These are phyloP conservation scores for Trichoderma oligosporum DNA, from an alignment of 2,329 filamentous ascomycete species.

Conservation along the genomic window DNA sequence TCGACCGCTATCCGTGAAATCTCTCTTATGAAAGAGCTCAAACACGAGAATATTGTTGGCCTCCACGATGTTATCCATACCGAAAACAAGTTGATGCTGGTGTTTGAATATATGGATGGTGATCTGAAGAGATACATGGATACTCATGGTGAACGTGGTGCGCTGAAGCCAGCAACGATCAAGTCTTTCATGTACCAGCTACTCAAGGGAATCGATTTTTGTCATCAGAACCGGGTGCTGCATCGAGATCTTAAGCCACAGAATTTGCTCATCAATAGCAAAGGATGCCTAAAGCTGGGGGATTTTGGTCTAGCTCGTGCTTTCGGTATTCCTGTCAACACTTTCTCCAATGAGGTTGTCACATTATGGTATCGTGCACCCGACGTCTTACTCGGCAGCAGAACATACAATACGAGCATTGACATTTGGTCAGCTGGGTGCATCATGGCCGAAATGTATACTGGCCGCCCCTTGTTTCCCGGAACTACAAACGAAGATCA, in stretches of 20 bases:
- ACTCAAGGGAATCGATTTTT: conserved; percentile 92
- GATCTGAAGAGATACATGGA: conserved; percentile 99
- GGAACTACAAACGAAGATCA: conserved; percentile 99
- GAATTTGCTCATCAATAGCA: conserved; percentile 91
- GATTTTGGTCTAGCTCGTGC: conserved; percentile 93
- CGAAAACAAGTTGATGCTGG: conserved; percentile 99
- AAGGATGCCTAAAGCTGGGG: conserved; percentile 84
- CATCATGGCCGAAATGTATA: conserved; percentile 99
- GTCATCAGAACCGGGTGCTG: conserved; percentile 93
- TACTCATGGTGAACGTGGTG: conserved; percentile 80
- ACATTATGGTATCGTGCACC: conserved; percentile 97
- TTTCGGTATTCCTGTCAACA: conserved; percentile 96
- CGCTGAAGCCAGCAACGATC: conserved; percentile 83
- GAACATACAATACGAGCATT: conserved; percentile 99
- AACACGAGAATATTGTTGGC: conserved; percentile 96
- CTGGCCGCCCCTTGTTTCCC: conserved; percentile 88
- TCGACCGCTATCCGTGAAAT: conserved; percentile 98
- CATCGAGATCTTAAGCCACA: conserved; percentile 96
- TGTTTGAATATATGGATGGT: conserved; percentile 98
- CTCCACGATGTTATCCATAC: conserved; percentile 99
- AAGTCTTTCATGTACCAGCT: conserved; percentile 99
- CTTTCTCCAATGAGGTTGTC: conserved; percentile 96
- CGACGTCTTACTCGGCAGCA: conserved; percentile 86
- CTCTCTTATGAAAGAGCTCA: conserved; percentile 98
- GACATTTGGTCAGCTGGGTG: conserved; percentile 99